Evolutionary conservation across 1,284 basidiomycete species (phyloP).

Genomic region (Stygiomarasmius scandens): DNA sequence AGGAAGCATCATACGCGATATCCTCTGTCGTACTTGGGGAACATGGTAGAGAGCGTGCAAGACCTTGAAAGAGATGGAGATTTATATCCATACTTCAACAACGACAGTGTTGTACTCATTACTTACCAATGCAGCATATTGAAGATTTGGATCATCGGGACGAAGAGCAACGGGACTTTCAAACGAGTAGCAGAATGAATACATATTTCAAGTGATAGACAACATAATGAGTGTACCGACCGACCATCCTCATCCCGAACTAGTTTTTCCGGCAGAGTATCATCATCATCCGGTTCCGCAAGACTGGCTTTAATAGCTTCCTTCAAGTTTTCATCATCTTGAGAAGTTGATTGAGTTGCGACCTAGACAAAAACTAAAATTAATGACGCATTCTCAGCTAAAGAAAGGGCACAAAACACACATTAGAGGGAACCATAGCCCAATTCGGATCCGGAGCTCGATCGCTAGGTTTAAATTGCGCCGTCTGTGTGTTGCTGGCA

Average conservation of each 20-base stretch:
- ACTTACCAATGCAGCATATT: constrained; percentile 58
- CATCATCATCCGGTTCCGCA: constrained; percentile 44
- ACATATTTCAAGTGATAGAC: constrained; percentile 7
- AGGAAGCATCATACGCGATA: constrained; percentile 46
- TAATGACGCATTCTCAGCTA: background rate
- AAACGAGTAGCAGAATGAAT: background rate
- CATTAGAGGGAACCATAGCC: constrained; percentile 70
- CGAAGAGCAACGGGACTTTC: constrained; percentile 67
- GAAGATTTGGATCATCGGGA: constrained; percentile 48
- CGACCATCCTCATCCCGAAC: constrained; percentile 55
- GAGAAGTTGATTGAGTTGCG: constrained; percentile 3
- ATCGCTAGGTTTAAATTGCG: constrained; percentile 58
- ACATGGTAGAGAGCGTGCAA: constrained; percentile 67
- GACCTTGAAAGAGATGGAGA: constrained; percentile 34
- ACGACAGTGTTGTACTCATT: background rate
- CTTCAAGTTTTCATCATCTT: constrained; percentile 21
- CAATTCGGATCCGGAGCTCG: constrained; percentile 64
- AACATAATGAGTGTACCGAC: constrained; percentile 37
- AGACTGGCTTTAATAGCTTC: constrained; percentile 25
- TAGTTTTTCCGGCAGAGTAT: constrained; percentile 47
- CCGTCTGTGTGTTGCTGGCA: constrained; percentile 8
- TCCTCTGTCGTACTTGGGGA: constrained; percentile 61
- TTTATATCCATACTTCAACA: background rate
- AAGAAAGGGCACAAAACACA: constrained; percentile 27
- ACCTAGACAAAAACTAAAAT: background rate